Percentiles rank a stretch among this genome's conserved stretches.
Conservation (phyloP, 371 early-diverging fungal genomes). For the Syncephalis plumigaleata region DNA sequence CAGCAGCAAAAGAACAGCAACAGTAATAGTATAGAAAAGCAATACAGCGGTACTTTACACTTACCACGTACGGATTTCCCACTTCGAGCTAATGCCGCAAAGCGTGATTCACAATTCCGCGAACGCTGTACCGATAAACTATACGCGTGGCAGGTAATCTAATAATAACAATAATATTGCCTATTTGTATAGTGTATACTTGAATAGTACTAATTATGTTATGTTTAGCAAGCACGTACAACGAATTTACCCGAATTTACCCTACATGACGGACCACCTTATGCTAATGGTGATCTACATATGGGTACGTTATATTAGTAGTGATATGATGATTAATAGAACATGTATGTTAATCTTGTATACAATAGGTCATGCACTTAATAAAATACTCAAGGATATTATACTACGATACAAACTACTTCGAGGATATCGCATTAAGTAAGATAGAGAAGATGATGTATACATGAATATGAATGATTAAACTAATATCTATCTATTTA, state of each 20-base stretch:
- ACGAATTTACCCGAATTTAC: constrained; percentile 7
- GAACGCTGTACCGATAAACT: constrained; percentile 46
- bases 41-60: constrained; percentile 37
- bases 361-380: constrained; percentile 68
- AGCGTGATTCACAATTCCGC: constrained; percentile 36
- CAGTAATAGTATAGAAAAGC: constrained; percentile 6
- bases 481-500: no score
- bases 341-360: not conserved
- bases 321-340: not conserved
- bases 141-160: constrained; percentile 59
- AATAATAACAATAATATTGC: no score
- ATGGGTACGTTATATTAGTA: constrained; percentile 27
- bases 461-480: not conserved
- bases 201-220: not conserved
- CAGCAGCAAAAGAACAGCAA: not conserved
- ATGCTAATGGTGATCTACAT: constrained; percentile 90
- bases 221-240: not conserved
- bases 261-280: constrained; percentile 96
- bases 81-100: constrained; percentile 44
- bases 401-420: constrained; percentile 75
- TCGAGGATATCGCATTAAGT: constrained; percentile 67
- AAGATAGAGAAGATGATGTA: constrained; percentile 6
- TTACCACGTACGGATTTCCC: constrained; percentile 60
- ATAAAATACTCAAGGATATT: constrained; percentile 89
- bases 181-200: not conserved